Evolutionary conservation across 2,329 filamentous ascomycete genomes (phyloP).

Genomic region (Fusarium floridanum): DNA sequence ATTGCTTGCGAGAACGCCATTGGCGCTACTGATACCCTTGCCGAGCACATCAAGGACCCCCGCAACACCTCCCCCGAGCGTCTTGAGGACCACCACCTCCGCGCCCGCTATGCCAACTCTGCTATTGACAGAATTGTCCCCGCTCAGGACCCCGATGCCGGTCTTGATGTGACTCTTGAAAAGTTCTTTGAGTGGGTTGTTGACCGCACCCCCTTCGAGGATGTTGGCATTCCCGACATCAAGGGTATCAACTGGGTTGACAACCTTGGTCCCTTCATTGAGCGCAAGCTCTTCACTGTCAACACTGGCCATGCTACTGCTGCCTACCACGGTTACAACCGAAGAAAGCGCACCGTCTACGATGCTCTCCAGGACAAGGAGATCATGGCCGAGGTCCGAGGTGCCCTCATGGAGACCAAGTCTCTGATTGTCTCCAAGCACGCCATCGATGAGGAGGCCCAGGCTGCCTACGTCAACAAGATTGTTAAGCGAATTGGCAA

Average conservation of each 20-base stretch:
- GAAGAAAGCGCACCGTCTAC: constrained; percentile 87
- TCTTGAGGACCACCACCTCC: constrained; percentile 75
- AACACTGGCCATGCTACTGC: constrained; percentile 98
- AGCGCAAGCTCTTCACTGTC: constrained; percentile 99
- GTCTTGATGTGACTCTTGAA: constrained; percentile 94
- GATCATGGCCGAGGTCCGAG: constrained; percentile 84
- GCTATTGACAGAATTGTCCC: constrained; percentile 99
- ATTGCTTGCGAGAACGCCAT: constrained; percentile 99
- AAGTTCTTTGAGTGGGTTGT: constrained; percentile 99
- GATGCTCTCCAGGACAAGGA: constrained; percentile 86
- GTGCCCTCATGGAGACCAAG: constrained; percentile 87
- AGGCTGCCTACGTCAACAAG: constrained; percentile 88
- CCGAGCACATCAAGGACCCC: constrained; percentile 81
- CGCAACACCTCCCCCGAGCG: constrained; percentile 78
- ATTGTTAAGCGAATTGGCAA: constrained; percentile 96
- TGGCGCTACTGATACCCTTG: constrained; percentile 90
- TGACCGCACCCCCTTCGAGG: constrained; percentile 85
- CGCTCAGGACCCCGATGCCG: constrained; percentile 82
- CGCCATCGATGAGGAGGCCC: constrained; percentile 78
- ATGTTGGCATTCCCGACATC: constrained; percentile 75
- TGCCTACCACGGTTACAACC: constrained; percentile 93
- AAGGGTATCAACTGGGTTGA: constrained; percentile 94
- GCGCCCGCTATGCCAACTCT: constrained; percentile 94
- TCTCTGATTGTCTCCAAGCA: constrained; percentile 90
- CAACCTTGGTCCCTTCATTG: constrained; percentile 93